Conservation (phyloP, 108 stramenopile genomes). For the Cylindrotheca fusiformis region DNA sequence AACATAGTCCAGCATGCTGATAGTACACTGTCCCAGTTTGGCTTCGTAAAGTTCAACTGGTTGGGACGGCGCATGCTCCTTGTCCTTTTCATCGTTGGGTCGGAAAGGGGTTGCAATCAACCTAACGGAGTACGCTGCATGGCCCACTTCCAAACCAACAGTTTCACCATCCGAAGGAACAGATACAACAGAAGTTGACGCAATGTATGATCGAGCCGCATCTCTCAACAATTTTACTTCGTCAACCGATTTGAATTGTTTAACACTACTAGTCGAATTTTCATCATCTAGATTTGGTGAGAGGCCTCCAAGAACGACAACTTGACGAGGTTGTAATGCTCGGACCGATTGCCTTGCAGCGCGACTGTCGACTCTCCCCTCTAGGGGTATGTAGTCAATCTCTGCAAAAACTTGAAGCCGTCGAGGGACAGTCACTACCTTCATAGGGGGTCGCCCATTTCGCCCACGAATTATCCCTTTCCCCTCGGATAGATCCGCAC, state of each 20-base stretch:
- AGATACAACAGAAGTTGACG: slow-evolving; percentile 24
- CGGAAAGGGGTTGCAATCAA: slow-evolving; percentile 81
- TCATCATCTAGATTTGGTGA: slow-evolving; percentile 8
- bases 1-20: slow-evolving; percentile 76
- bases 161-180: slow-evolving; percentile 65
- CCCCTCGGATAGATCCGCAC: slow-evolving; percentile 80
- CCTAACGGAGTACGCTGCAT: slow-evolving; percentile 76
- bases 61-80: slow-evolving; percentile 39
- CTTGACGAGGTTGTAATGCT: slow-evolving; percentile 83
- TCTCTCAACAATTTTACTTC: slow-evolving; percentile 58
- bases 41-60: slow-evolving; percentile 65
- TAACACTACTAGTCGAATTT: background rate
- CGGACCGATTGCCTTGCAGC: slow-evolving; percentile 82
- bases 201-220: slow-evolving; percentile 46
- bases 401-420: slow-evolving; percentile 79
- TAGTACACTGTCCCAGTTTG: slow-evolving; percentile 81
- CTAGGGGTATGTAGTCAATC: slow-evolving; percentile 77
- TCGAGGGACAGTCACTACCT: slow-evolving; percentile 61
- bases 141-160: slow-evolving; percentile 69
- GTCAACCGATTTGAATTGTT: slow-evolving; percentile 27
- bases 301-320: slow-evolving; percentile 76
- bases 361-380: slow-evolving; percentile 81
- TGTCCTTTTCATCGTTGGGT: slow-evolving; percentile 59
- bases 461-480: slow-evolving; percentile 85
- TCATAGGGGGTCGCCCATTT: slow-evolving; percentile 78